These are phyloP conservation scores for Euphorbia pulcherrima DNA, from an alignment of 345 rosid genomes.

Conservation along the genomic window DNA sequence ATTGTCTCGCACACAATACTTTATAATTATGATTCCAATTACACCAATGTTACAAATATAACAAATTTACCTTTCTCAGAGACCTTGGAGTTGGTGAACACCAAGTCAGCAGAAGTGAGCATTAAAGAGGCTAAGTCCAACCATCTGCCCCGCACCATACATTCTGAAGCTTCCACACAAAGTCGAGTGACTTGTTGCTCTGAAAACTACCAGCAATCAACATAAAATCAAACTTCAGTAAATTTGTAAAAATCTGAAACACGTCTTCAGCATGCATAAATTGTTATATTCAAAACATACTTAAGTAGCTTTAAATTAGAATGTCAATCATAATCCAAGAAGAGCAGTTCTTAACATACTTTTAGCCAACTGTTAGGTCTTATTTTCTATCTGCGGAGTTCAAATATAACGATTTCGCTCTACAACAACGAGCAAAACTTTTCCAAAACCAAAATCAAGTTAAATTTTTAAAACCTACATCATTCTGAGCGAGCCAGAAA, in stretches of 20 bases:
- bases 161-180: slow-evolving; percentile 74
- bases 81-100: slow-evolving; percentile 62
- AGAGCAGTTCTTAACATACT: background rate
- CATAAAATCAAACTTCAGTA: background rate
- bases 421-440: background rate
- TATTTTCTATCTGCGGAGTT: background rate
- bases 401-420: background rate
- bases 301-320: background rate
- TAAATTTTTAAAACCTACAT: too few relatives aligned
- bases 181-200: slow-evolving; percentile 72
- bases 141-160: slow-evolving; percentile 60
- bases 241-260: background rate
- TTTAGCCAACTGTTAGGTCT: too few relatives aligned
- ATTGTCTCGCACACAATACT: background rate
- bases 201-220: slow-evolving; percentile 43
- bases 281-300: background rate
- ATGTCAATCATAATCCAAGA: background rate
- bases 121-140: slow-evolving; percentile 74
- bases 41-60: background rate
- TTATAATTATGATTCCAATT: background rate
- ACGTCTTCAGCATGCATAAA: background rate
- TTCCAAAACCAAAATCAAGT: background rate
- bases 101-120: slow-evolving; percentile 84
- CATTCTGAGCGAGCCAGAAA: background rate
- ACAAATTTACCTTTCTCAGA: slow-evolving; percentile 72